Evolutionary conservation across 2,329 filamentous ascomycete genomes (phyloP).

Genomic region (Calonectria leucothoes): DNA sequence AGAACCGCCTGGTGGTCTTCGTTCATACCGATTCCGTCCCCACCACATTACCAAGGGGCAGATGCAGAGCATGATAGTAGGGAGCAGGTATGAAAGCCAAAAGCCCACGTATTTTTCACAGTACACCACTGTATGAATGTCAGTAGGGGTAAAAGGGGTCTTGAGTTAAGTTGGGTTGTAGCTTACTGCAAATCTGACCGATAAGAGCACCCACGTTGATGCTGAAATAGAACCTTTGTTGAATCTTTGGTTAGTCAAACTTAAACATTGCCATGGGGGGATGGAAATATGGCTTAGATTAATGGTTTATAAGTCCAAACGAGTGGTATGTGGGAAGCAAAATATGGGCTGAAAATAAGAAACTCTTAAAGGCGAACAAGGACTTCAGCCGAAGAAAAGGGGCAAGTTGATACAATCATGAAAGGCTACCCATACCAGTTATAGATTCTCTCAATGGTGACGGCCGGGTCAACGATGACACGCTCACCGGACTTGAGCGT

Average conservation of each 20-base stretch:
- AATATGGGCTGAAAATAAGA: background rate
- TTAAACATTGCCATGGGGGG: background rate
- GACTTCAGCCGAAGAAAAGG: background rate
- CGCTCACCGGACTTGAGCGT: constrained; percentile 67
- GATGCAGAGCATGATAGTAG: constrained; percentile 72
- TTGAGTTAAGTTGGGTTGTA: no score
- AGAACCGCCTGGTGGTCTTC: constrained; percentile 72
- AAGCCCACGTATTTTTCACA: constrained; percentile 81
- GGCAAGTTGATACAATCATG: no score
- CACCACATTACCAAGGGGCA: constrained; percentile 73
- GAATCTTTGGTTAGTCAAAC: background rate
- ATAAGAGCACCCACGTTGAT: constrained; percentile 77
- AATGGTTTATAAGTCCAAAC: no score
- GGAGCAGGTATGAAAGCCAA: constrained; percentile 77
- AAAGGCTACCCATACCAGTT: constrained; percentile 54
- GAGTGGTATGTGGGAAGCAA: no score
- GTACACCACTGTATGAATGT: constrained; percentile 64
- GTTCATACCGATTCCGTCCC: constrained; percentile 68
- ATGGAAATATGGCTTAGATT: no score
- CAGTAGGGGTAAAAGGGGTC: background rate
- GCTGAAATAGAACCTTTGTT: constrained; percentile 70
- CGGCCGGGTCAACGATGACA: constrained; percentile 73
- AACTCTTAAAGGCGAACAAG: no score
- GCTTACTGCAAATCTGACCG: constrained; percentile 66
- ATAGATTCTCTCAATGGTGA: constrained; percentile 73